Evolutionary conservation across 257 asterid genomes (phyloP).

Genomic region (Petrea volubilis): DNA sequence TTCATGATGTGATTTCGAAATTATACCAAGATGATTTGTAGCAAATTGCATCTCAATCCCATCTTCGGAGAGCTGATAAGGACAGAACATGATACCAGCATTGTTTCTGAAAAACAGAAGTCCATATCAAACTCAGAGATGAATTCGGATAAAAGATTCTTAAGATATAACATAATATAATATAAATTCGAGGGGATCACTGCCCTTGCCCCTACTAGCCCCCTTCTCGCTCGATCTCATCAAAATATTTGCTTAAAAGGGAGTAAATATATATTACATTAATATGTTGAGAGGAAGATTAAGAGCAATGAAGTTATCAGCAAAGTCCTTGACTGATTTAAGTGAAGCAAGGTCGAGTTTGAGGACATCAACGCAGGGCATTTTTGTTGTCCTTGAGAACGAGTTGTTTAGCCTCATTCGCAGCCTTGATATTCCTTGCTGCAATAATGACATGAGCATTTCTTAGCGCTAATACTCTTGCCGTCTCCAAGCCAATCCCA

Average conservation of each 20-base stretch:
- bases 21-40: constrained; percentile 84
- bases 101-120: constrained; percentile 63
- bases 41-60: constrained; percentile 92
- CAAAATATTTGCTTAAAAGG: too few relatives aligned
- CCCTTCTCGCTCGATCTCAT: too few relatives aligned
- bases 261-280: constrained; percentile 40
- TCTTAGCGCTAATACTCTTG: constrained; percentile 70
- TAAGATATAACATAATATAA: too few relatives aligned
- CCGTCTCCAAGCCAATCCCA: constrained; percentile 88
- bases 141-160: too few relatives aligned
- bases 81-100: constrained; percentile 93
- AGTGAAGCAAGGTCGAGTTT: constrained; percentile 77
- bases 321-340: constrained; percentile 61
- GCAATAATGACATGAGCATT: constrained; percentile 76
- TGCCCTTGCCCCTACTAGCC: too few relatives aligned
- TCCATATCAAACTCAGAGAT: too few relatives aligned
- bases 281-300: constrained; percentile 85
- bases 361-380: constrained; percentile 65
- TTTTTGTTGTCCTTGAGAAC: constrained; percentile 44
- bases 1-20: neutral
- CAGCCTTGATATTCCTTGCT: constrained; percentile 77
- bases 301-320: constrained; percentile 58
- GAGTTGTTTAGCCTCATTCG: constrained; percentile 61
- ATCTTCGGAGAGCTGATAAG: constrained; percentile 75
- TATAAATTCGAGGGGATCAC: too few relatives aligned